phyloP scores from a whole-genome alignment of 176 grass and related monocot species.

The Carex cristatella region DNA sequence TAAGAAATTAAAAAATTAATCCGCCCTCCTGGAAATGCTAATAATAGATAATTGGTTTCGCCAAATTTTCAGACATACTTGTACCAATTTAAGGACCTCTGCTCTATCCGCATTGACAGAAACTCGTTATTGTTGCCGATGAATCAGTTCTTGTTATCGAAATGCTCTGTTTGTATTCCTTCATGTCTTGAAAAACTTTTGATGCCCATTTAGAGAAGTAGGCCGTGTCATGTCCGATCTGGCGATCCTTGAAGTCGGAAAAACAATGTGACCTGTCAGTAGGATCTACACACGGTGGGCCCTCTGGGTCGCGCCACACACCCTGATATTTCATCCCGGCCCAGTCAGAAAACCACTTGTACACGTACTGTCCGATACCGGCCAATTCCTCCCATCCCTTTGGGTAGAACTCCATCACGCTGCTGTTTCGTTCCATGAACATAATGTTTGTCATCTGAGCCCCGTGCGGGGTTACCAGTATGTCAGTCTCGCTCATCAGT shows the following conservation, averaged over 20 bases:
- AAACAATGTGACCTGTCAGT: constrained; percentile 25
- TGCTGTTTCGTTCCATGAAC: constrained; percentile 69
- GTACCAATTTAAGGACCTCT: not conserved
- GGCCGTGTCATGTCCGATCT: constrained; percentile 38
- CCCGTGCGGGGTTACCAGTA: constrained; percentile 55
- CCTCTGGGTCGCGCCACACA: constrained; percentile 46
- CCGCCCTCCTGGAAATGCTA: not conserved
- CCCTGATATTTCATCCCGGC: constrained; percentile 61
- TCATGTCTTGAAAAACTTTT: constrained; percentile 32
- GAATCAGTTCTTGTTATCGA: not conserved
- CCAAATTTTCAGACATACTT: not conserved
- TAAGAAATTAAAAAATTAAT: not conserved
- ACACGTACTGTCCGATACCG: constrained; percentile 48
- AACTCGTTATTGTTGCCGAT: not conserved
- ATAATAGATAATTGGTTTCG: not conserved
- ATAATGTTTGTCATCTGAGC: constrained; percentile 63
- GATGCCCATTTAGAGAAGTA: constrained; percentile 45
- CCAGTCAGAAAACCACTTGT: constrained; percentile 42
- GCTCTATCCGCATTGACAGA: not conserved
- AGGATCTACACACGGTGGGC: constrained; percentile 21
- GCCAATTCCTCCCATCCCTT: constrained; percentile 56
- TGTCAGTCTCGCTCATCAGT: constrained; percentile 53
- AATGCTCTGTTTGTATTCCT: constrained; percentile 21
- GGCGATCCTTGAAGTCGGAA: constrained; percentile 30
- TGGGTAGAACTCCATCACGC: constrained; percentile 75